Evolutionary conservation across 257 asterid species (phyloP), one percentile per base, ranked within the genome.

Genomic region (Przewalskia tangutica): DNA sequence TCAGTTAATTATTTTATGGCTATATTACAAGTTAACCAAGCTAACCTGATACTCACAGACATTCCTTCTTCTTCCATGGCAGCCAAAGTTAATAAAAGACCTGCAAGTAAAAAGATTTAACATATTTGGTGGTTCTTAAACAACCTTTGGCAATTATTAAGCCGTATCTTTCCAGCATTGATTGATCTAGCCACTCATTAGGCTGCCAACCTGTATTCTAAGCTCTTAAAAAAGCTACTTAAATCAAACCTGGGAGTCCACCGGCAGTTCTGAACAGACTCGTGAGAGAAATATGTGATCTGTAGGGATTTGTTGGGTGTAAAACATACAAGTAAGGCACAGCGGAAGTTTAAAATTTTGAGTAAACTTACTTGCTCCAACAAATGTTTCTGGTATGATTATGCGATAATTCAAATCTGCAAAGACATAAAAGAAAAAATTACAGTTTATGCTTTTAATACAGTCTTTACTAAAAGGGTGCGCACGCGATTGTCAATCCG

Each of bases 251-350:
- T 82, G 99, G 98, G 83, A 93, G 98, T 76, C 99, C 99, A 84
- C 99, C 98, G 44, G 98, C 94, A 85, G 99, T 96, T 92, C 98
- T 18, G 99, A 93, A 91, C 98, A 92, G 53, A 94, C 99, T 40
- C 98, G 98, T 10, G 99, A 93, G 62, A 96, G 92, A 88, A 92
- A 94, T 85, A 95, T 90, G 89, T 95, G 97, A n/a, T n/a, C n/a
- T n/a, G n/a, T n/a, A n/a, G n/a, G n/a, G n/a, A n/a, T n/a, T n/a
- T n/a, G n/a, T n/a, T n/a, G n/a, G n/a, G n/a, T n/a, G n/a, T n/a
- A n/a, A n/a, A n/a, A n/a, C n/a, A n/a, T n/a, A n/a, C n/a, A n/a
- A n/a, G n/a, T n/a, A n/a, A n/a, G n/a, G n/a, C n/a, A n/a, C n/a
- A n/a, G n/a, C n/a, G n/a, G n/a, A n/a, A n/a, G n/a, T n/a, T n/a